A percentile compares a stretch with the other conserved stretches of the same genome.
phyloP scores from a whole-genome alignment of 1,139 yeast species.

The Kodamaea sp. region DNA sequence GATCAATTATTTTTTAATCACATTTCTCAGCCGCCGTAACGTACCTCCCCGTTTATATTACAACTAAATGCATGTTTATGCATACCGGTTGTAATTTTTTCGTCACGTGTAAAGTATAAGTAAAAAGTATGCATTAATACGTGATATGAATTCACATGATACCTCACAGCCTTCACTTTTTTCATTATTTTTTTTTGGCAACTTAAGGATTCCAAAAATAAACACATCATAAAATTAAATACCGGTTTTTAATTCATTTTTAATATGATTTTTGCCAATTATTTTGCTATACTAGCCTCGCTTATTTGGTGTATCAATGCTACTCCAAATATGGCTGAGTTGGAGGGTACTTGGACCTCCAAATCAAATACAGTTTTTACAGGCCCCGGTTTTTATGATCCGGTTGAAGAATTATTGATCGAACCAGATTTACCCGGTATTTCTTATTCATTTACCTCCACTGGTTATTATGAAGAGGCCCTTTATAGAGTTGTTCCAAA shows the following conservation, averaged over 20 bases:
- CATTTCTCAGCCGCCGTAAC: no score
- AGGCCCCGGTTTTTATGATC: constrained; percentile 95
- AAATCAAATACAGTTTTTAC: constrained; percentile 93
- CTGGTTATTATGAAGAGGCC: constrained; percentile 90
- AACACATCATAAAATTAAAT: neutral
- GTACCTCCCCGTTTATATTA: no score
- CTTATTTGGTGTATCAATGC: constrained; percentile 4
- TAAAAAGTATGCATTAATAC: no score
- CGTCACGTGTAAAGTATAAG: no score
- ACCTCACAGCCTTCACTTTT: no score
- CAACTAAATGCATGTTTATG: no score
- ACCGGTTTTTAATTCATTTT: neutral
- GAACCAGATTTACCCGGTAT: constrained; percentile 97
- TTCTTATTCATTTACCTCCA: constrained; percentile 85
- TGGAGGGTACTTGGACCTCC: constrained; percentile 93
- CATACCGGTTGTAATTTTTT: no score
- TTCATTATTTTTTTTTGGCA: no score
- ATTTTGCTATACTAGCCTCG: neutral
- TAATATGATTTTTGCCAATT: constrained; percentile 1
- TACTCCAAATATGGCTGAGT: constrained; percentile 29
- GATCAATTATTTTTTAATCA: no score
- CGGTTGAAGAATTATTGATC: constrained; percentile 85
- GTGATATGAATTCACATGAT: no score
- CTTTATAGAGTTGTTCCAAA: constrained; percentile 72
- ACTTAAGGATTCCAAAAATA: no score